These are phyloP conservation scores for Ogataea nitratoaversa DNA, from an alignment of 805 yeast genomes.

Conservation along the genomic window DNA sequence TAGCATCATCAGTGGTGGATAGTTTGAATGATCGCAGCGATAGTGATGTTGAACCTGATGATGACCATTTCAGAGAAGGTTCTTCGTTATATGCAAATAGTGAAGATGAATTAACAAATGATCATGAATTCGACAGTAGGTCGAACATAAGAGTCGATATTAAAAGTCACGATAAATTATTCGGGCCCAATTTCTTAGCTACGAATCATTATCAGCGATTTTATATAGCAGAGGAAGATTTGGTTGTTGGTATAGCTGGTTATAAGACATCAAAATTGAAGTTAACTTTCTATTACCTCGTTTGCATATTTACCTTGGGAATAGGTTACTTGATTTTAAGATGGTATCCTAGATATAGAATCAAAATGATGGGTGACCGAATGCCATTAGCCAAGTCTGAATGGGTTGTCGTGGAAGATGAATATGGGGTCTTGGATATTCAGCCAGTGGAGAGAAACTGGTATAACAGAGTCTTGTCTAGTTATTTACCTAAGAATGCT, in stretches of 20 bases:
- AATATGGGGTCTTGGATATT: conserved; percentile 77
- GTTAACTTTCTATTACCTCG: conserved; percentile 41
- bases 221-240: conserved; percentile 92
- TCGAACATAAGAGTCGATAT: conserved; percentile 23
- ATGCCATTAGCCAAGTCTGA: conserved; percentile 78
- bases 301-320: conserved; percentile 65
- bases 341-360: conserved; percentile 81
- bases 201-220: conserved; percentile 64
- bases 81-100: conserved; percentile 17
- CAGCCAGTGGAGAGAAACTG: conserved; percentile 52
- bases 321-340: conserved; percentile 65
- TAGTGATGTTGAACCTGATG: conserved; percentile 10
- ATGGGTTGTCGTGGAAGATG: conserved; percentile 93
- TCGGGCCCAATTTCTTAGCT: conserved; percentile 37
- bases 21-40: not conserved
- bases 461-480: conserved; percentile 69
- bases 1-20: not conserved
- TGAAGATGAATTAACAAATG: conserved; percentile 15
- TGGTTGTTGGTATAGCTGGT: conserved; percentile 93
- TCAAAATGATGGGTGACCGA: conserved; percentile 59
- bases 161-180: conserved; percentile 40
- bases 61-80: conserved; percentile 15
- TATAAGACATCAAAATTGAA: conserved; percentile 53
- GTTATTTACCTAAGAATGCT: conserved; percentile 45
- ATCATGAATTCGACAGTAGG: conserved; percentile 9